Evolutionary conservation across 192 early-diverging fungal species (phyloP), one percentile per base, ranked within the genome.

Genomic region (Entomortierella parvispora): DNA sequence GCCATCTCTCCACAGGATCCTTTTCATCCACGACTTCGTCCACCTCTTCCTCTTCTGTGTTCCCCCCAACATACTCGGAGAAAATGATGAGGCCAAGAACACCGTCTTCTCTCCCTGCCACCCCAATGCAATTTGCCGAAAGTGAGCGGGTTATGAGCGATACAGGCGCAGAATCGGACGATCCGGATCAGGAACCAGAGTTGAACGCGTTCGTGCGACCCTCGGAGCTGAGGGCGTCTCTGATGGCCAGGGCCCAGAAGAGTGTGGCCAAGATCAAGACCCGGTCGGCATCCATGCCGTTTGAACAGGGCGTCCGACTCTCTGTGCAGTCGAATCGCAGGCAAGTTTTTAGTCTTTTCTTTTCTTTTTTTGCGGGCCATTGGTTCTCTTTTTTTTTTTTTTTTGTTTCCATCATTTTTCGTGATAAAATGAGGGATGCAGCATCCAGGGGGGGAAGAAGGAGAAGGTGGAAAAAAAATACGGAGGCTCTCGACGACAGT

Each of bases 281-380:
- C 8, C 42, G 34, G 26, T 56, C 72, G 54, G 72, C 66, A 29
- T 68, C 72, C 7, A 49, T 62, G 46, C 44, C 58, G 17, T 28
- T 50, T 28, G 71, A 75, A 18, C 58, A 49, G 3, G 63, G 58
- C 25, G 60, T 49, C 10, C 62, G 71, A 17, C 50, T 75, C 31
- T 75, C 71, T 18, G 37, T 32, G 20, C 71, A 61, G 20, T 75
- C 71, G 4, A 61, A 60, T 6, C 63, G 59, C 58, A 75, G 71
- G 63, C 43, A 75, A 23, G 49, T 65, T 5, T 4, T 44, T 20
- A 15, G 31, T 17, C 29, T 28, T 32, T 42, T 58, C 44, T 25
- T 22, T 3, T 42, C 5, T 25, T 2, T 11, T 37, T 8, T 17
- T 2, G 3, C 4, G 5, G 3, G 44, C 22, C 7, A 11, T n/a